Conservation (phyloP, 768 basidiomycete species). For the Tephrocybe sp. region DNA sequence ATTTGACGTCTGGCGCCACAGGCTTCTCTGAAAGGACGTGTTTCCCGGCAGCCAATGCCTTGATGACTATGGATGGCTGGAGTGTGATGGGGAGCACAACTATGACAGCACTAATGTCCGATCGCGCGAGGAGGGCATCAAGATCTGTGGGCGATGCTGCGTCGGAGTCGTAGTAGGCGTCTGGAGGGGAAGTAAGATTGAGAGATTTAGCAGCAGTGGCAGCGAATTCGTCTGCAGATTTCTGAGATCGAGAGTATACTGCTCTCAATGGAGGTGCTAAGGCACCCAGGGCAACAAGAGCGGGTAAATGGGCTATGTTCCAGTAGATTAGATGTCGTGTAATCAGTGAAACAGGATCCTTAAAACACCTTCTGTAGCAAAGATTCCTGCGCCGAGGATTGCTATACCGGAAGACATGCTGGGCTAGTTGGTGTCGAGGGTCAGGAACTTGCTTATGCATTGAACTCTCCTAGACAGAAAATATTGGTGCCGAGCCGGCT, state of each 20-base stretch:
- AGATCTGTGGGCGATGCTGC: slow-evolving; percentile 34
- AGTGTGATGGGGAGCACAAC: slow-evolving; percentile 74
- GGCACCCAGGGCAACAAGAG: slow-evolving; percentile 51
- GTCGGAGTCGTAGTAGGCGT: slow-evolving; percentile 56
- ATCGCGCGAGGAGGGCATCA: slow-evolving; percentile 61
- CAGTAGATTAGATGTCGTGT: slow-evolving; percentile 6
- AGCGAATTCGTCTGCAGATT: slow-evolving; percentile 53
- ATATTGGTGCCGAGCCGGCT: background rate
- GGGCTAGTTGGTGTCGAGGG: slow-evolving; percentile 21
- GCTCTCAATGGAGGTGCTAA: slow-evolving; percentile 51
- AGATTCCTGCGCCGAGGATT: slow-evolving; percentile 79
- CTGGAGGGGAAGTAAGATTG: slow-evolving; percentile 37
- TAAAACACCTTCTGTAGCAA: slow-evolving; percentile 63
- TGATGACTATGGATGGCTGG: slow-evolving; percentile 67
- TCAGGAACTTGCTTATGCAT: background rate
- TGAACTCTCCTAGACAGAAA: background rate
- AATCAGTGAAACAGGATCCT: background rate
- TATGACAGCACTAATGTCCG: slow-evolving; percentile 72
- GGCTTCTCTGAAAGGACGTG: slow-evolving; percentile 92
- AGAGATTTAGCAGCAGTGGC: slow-evolving; percentile 39
- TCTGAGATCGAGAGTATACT: slow-evolving; percentile 77
- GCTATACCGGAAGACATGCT: slow-evolving; percentile 51
- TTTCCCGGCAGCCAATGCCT: slow-evolving; percentile 71
- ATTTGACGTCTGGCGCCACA: slow-evolving; percentile 65
- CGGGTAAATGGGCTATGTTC: slow-evolving; percentile 71